phyloP scores from a whole-genome alignment of 2,329 filamentous ascomycete species.

The Raffaelea ambrosiae region DNA sequence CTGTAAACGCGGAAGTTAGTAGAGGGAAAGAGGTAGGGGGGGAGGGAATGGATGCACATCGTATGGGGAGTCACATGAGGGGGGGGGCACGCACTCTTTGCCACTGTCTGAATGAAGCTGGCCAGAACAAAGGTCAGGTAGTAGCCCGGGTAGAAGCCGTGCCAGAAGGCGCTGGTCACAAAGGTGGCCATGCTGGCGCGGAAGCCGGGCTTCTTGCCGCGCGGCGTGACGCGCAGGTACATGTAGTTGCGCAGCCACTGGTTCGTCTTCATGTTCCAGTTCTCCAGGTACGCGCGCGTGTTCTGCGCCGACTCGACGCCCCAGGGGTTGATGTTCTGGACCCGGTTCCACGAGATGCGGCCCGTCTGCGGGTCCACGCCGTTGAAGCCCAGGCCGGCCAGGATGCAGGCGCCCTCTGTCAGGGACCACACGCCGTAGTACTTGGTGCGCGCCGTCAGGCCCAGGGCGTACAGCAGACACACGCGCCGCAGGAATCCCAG shows the following conservation, averaged over 20 bases:
- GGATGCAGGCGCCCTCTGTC: conserved; percentile 88
- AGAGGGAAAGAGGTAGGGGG: neutral
- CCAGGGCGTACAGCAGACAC: conserved; percentile 76
- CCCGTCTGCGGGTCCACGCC: conserved; percentile 79
- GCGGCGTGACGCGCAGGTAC: conserved; percentile 88
- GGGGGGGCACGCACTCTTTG: conserved; percentile 78
- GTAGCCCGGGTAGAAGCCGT: conserved; percentile 96
- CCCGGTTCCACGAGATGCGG: conserved; percentile 79
- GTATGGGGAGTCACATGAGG: too few relatives aligned
- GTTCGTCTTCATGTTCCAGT: conserved; percentile 99
- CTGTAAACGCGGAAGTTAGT: conserved; percentile 43
- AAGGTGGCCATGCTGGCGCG: conserved; percentile 91
- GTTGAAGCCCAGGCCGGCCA: conserved; percentile 89
- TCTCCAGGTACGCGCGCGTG: conserved; percentile 79
- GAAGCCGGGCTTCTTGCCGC: conserved; percentile 94
- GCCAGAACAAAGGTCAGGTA: conserved; percentile 86
- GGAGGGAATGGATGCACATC: neutral
- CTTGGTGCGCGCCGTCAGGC: conserved; percentile 74
- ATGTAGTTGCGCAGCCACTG: conserved; percentile 94
- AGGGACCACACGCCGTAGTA: conserved; percentile 96
- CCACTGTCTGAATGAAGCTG: conserved; percentile 83
- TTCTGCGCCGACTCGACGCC: conserved; percentile 88
- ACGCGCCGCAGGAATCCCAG: conserved; percentile 56
- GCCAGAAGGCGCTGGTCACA: conserved; percentile 90
- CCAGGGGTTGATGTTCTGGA: conserved; percentile 83